Conservation (phyloP, 1,284 basidiomycete species). For the Cutaneotrichosporon arboriforme region DNA sequence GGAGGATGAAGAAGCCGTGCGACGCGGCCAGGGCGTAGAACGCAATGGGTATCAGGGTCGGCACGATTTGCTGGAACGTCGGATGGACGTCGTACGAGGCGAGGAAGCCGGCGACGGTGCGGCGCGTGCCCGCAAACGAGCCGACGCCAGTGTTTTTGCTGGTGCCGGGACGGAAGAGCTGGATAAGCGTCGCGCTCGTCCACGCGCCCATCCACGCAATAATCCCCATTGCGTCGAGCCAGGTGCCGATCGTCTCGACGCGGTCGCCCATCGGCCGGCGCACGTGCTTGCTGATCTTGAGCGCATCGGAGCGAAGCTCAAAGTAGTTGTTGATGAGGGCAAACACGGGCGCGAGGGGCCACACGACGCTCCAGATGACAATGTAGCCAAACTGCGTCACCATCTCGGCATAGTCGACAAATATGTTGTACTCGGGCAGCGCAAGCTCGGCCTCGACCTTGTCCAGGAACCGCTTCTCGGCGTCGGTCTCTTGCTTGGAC, state of each 20-base stretch:
- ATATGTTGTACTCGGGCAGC: constrained; percentile 73
- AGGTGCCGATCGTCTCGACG: constrained; percentile 86
- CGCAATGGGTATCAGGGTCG: constrained; percentile 58
- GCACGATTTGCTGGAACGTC: constrained; percentile 25
- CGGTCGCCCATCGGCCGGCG: constrained; percentile 78
- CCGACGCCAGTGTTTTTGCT: no score
- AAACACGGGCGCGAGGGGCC: constrained; percentile 75
- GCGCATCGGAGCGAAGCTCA: constrained; percentile 86
- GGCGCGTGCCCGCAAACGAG: neutral
- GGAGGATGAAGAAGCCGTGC: constrained; percentile 70
- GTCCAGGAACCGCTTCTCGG: constrained; percentile 54
- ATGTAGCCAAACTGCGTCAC: constrained; percentile 87
- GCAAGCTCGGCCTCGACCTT: constrained; percentile 69
- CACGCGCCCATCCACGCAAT: constrained; percentile 80
- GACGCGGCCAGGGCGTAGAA: constrained; percentile 70
- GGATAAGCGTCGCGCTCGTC: constrained; percentile 78
- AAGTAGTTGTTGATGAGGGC: constrained; percentile 66
- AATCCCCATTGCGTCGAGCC: constrained; percentile 83
- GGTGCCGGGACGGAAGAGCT: constrained; percentile 60
- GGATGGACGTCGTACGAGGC: constrained; percentile 30
- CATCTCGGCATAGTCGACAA: constrained; percentile 90
- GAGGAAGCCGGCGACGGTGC: constrained; percentile 28
- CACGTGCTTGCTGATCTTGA: constrained; percentile 85
- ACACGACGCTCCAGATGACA: constrained; percentile 84
- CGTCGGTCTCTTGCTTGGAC: neutral